Evolutionary conservation across 208 protist species (phyloP).

Genomic region (Trichomonas tenax): DNA sequence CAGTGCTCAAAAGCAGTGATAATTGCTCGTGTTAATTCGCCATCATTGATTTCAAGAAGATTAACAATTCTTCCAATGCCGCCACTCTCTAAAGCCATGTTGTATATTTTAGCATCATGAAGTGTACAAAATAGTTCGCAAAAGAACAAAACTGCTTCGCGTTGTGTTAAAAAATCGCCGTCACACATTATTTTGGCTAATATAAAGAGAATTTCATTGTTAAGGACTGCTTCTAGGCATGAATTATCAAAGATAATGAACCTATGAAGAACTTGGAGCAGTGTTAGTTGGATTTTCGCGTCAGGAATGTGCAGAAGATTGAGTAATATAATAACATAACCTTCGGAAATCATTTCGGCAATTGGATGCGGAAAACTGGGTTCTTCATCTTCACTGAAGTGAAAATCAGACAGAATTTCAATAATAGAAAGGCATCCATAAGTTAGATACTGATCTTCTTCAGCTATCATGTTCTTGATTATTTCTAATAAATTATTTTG

Average conservation of each 20-base stretch:
- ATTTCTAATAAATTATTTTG: background rate
- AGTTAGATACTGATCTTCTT: background rate
- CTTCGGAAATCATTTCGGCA: background rate
- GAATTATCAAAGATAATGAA: background rate
- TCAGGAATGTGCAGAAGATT: background rate
- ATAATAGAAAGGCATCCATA: background rate
- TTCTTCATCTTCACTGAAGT: background rate
- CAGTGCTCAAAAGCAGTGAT: background rate
- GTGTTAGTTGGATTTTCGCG: background rate
- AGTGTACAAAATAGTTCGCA: background rate
- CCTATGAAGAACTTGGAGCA: background rate
- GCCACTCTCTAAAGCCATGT: background rate
- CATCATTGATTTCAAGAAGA: background rate
- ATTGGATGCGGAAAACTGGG: background rate
- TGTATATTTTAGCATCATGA: background rate
- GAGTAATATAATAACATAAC: background rate
- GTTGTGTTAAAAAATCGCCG: background rate
- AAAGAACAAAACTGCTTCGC: background rate
- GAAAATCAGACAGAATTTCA: background rate
- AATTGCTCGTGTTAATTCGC: background rate
- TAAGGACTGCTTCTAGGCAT: background rate
- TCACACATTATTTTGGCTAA: background rate
- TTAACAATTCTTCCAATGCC: background rate
- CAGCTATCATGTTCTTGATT: background rate
- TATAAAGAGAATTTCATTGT: background rate